Base-by-base conservation (phyloP, 2,329 filamentous ascomycete species). In the Dothidotthia symphoricarpi region DNA sequence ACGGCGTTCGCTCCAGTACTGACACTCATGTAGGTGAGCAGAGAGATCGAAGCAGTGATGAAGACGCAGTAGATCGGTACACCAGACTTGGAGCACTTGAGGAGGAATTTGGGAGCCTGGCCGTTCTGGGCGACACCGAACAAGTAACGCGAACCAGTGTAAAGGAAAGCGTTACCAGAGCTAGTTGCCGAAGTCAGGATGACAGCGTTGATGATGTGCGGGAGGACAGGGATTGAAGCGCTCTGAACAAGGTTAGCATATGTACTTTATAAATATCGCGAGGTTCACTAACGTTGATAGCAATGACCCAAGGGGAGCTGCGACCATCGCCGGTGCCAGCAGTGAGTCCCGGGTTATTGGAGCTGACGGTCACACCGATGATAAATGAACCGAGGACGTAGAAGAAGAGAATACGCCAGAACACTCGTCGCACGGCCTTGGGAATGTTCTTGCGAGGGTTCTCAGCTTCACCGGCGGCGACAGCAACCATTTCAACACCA, bases 201-300 rank as follows among this genome's bases (percentile, higher is more conserved):
- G 16, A 89, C 74, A 24, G 84, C 85, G 61, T 91, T 91, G 66
- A 90, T 82, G 37, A 90, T 77, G 5, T 80, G 81, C 0, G 84
- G 82, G 4, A 89, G 76, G 6, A 76, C 82, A 4, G 71, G 73
- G 40, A 89, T 82, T 0, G 82, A 80, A 2, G 85, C 85, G 19
- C 79, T 76, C 9, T 22, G 9, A 22, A 22, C 19, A 22, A 6
- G 5, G 19, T 22, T 22, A 22, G 19, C 9, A 22, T 22, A 22
- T 5, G 19, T 22, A 22, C 9, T 22, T 22, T 9, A 22, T 22
- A 6, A 6, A 5, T 5, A 22, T 6, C 5, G 19, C 19, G 19
- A 22, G 9, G 9, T 22, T 22, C 9, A 9, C 19, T 22, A 9
- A 22, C 19, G 5, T 76, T 73, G 25, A 83, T 81, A 13, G 85